These are phyloP conservation scores for Plenodomus tracheiphilus DNA, from an alignment of 2,329 filamentous ascomycete genomes.

Conservation along the genomic window DNA sequence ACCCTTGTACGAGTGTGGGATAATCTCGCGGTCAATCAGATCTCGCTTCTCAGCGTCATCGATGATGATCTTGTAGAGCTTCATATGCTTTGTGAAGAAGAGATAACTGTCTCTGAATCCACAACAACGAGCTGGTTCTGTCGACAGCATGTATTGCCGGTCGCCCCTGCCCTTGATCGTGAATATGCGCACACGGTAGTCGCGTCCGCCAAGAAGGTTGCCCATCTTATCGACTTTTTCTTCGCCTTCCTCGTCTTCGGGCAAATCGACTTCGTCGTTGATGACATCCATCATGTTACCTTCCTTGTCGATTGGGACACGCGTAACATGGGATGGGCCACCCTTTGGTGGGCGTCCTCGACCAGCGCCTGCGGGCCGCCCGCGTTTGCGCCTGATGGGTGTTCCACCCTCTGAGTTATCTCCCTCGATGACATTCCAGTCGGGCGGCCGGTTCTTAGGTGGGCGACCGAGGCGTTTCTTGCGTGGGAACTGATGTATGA, in stretches of 20 bases:
- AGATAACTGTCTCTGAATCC: conserved; percentile 98
- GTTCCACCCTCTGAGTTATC: conserved; percentile 55
- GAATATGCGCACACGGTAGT: conserved; percentile 95
- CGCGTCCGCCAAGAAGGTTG: conserved; percentile 77
- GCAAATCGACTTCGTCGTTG: conserved; percentile 87
- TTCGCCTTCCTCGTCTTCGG: conserved; percentile 86
- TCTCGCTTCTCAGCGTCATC: conserved; percentile 97
- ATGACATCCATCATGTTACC: conserved; percentile 89
- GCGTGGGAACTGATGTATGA: conserved; percentile 64
- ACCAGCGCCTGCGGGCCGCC: conserved; percentile 56
- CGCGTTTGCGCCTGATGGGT: conserved; percentile 53
- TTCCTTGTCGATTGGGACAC: conserved; percentile 89
- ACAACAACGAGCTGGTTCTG: conserved; percentile 92
- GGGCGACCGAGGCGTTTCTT: conserved; percentile 80
- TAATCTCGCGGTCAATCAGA: conserved; percentile 91
- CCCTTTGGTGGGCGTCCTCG: conserved; percentile 75
- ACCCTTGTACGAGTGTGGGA: conserved; percentile 98
- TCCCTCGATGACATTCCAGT: conserved; percentile 65
- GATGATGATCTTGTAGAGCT: conserved; percentile 97
- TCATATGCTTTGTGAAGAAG: conserved; percentile 97
- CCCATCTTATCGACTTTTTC: conserved; percentile 91
- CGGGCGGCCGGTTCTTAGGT: conserved; percentile 80
- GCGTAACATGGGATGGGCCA: conserved; percentile 73
- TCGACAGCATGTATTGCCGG: conserved; percentile 96
- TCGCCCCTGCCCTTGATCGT: conserved; percentile 82